A percentile compares a stretch with the other conserved stretches of the same genome.
Evolutionary conservation across 352 stramenopile genomes (phyloP).

Genomic region (Phytopythium aichiense): DNA sequence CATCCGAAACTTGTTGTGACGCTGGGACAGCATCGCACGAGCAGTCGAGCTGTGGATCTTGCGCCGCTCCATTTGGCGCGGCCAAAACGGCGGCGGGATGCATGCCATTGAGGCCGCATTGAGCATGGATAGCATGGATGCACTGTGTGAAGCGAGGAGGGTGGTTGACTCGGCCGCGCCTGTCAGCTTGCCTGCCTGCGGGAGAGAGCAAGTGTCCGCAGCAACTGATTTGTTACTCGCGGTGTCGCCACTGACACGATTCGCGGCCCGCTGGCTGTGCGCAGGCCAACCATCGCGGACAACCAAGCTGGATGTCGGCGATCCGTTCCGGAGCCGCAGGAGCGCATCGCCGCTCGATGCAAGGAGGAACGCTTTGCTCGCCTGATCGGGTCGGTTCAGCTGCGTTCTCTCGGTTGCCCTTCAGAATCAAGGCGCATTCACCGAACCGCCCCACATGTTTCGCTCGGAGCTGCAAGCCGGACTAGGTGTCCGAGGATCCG

Average conservation of each 20-base stretch:
- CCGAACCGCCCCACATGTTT: background rate
- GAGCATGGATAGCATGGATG: too few relatives aligned
- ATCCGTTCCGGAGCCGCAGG: background rate
- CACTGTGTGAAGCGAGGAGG: too few relatives aligned
- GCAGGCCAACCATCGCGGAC: background rate
- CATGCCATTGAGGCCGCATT: too few relatives aligned
- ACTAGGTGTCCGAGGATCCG: background rate
- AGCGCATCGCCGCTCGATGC: background rate
- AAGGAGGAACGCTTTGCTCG: background rate
- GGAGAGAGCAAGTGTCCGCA: background rate
- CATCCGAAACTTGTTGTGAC: slow-evolving; percentile 10
- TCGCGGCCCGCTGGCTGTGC: background rate
- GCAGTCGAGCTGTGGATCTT: too few relatives aligned
- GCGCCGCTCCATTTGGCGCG: too few relatives aligned
- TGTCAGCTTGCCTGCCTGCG: background rate
- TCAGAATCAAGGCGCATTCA: background rate
- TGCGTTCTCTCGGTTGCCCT: background rate
- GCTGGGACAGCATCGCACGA: slow-evolving; percentile 14
- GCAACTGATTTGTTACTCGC: slow-evolving; percentile 1
- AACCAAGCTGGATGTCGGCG: background rate
- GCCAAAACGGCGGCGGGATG: too few relatives aligned
- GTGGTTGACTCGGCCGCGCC: too few relatives aligned
- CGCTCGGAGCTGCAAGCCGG: background rate
- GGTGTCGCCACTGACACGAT: background rate
- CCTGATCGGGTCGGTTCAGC: background rate